Conservation (phyloP, 768 basidiomycete species). For the Tulasnella sp. region DNA sequence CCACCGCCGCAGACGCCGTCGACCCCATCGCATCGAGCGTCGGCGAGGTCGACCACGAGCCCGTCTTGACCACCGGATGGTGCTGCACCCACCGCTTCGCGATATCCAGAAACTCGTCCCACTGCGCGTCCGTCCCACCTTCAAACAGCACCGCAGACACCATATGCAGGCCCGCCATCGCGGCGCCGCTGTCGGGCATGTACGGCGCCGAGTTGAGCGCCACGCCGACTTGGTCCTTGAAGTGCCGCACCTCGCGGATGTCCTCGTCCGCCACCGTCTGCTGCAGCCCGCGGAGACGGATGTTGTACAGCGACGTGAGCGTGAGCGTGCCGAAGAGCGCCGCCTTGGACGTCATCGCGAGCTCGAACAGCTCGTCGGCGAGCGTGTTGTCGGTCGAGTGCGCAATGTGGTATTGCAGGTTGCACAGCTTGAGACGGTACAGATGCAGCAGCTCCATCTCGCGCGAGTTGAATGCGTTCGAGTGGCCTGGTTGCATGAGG, state of each 20-base stretch:
- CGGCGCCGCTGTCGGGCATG: constrained; percentile 43
- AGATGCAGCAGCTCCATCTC: constrained; percentile 3
- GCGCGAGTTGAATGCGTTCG: constrained; percentile 2
- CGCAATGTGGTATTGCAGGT: constrained; percentile 16
- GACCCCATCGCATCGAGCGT: neutral
- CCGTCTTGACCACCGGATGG: constrained; percentile 35
- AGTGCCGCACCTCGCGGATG: neutral
- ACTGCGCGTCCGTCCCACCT: constrained; percentile 51
- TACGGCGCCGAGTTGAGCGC: constrained; percentile 1
- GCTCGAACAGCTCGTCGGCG: constrained; percentile 7
- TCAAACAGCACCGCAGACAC: constrained; percentile 68
- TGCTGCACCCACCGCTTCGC: constrained; percentile 43
- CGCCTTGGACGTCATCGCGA: neutral
- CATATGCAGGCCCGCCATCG: constrained; percentile 64
- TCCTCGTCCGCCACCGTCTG: neutral
- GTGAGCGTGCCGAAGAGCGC: constrained; percentile 13
- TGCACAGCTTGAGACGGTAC: constrained; percentile 7
- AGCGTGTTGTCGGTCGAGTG: neutral
- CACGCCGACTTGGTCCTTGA: neutral
- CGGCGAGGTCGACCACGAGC: constrained; percentile 26
- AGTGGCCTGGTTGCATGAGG: neutral
- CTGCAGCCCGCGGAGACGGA: neutral
- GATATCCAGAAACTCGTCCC: constrained; percentile 53
- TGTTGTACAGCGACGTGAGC: constrained; percentile 12
- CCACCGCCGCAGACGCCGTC: neutral